Evolutionary conservation across 768 basidiomycete genomes (phyloP).

Genomic region (Kwoniella sp.): DNA sequence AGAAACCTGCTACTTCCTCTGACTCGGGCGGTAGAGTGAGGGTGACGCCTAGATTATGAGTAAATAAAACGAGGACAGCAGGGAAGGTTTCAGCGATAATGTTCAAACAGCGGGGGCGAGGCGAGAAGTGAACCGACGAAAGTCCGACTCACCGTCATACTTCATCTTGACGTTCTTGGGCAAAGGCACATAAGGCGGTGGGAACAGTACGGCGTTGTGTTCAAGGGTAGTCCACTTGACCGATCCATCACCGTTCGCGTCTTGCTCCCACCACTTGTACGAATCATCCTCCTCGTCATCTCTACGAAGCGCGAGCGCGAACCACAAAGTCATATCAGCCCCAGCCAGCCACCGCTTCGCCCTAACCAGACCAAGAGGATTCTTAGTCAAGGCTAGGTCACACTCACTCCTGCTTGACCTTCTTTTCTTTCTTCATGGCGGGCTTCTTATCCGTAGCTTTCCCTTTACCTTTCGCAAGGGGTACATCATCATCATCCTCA

Average conservation of each 20-base stretch:
- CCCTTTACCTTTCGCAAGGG: slow-evolving; percentile 57
- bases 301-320: slow-evolving; percentile 54
- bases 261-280: slow-evolving; percentile 80
- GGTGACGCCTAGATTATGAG: slow-evolving; percentile 69
- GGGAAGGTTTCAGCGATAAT: too few species aligned
- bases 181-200: slow-evolving; percentile 85
- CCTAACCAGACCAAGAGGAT: too few species aligned
- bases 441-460: slow-evolving; percentile 55
- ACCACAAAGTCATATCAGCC: too few species aligned
- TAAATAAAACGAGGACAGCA: too few species aligned
- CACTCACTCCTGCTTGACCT: slow-evolving; percentile 59
- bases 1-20: slow-evolving; percentile 97
- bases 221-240: slow-evolving; percentile 94
- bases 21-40: slow-evolving; percentile 79
- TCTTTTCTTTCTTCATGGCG: slow-evolving; percentile 56
- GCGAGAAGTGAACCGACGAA: too few species aligned
- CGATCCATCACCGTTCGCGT: slow-evolving; percentile 65
- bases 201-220: slow-evolving; percentile 93
- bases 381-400: not conserved
- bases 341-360: too few species aligned
- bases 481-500: slow-evolving; percentile 61
- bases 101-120: too few species aligned
- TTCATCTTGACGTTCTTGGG: slow-evolving; percentile 86
- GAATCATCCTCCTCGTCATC: slow-evolving; percentile 72
- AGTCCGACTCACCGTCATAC: slow-evolving; percentile 74